Evolutionary conservation across 108 stramenopile genomes (phyloP).

Genomic region (Heterococcus sp.): DNA sequence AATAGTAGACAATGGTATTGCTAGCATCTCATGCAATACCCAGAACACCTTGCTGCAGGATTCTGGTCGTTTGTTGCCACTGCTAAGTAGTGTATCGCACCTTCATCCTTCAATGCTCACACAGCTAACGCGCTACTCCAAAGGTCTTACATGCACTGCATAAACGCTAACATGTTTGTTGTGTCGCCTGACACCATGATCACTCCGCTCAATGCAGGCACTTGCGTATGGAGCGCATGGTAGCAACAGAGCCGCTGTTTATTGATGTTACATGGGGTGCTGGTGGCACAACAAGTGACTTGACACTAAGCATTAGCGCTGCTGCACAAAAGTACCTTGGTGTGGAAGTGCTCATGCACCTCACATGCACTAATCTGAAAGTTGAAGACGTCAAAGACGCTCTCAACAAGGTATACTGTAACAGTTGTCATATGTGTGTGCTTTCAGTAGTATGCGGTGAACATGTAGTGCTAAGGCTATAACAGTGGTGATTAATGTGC

Average conservation of each 20-base stretch:
- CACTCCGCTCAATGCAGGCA: too few species aligned
- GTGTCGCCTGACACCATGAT: neutral
- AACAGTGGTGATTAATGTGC: too few species aligned
- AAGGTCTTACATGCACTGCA: neutral
- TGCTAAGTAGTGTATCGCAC: too few species aligned
- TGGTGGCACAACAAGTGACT: slow-evolving; percentile 69
- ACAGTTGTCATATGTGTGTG: too few species aligned
- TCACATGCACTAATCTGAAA: slow-evolving; percentile 82
- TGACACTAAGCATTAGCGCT: slow-evolving; percentile 72
- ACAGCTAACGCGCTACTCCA: too few species aligned
- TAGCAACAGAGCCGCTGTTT: slow-evolving; percentile 80
- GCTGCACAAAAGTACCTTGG: slow-evolving; percentile 81
- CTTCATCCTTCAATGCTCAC: too few species aligned
- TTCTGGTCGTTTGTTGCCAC: too few species aligned
- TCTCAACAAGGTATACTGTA: slow-evolving; percentile 34
- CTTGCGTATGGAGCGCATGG: slow-evolving; percentile 85
- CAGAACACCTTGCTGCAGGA: too few species aligned
- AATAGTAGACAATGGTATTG: too few species aligned
- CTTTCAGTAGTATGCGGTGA: too few species aligned
- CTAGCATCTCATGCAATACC: too few species aligned
- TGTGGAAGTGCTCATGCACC: slow-evolving; percentile 82
- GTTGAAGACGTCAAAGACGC: slow-evolving; percentile 34
- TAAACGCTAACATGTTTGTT: neutral
- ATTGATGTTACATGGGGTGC: slow-evolving; percentile 90
- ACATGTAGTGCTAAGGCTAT: too few species aligned